Base-by-base conservation (phyloP, 768 basidiomycete species). In the Mycena epipterygia region DNA sequence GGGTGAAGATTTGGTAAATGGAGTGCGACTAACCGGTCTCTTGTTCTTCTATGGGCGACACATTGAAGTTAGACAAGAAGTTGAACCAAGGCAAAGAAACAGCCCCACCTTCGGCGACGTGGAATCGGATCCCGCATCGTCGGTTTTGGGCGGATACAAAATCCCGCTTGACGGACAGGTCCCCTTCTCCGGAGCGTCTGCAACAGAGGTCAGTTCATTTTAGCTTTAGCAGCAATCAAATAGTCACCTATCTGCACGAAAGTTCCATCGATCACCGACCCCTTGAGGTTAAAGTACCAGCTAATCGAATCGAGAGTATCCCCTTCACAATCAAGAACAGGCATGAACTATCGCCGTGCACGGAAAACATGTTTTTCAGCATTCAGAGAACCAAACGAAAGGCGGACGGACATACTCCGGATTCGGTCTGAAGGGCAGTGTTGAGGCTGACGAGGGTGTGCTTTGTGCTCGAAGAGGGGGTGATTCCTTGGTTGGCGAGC, bases 221-320 rank as follows among this genome's bases (percentile, higher is more conserved):
- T 25, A 29, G 33, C 17, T 11, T 23, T 9, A 17, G 2, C 49
- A 53, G 41, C 49, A 39, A 29, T 35, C 4, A 7, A 44, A 29
- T 21, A 17, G 13, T 74, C 68, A 89, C 88, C 74, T 63, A 89
- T 89, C 9, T 83, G 80, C 39, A 84, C 74, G 71, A 90, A 90
- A 1, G 73, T 73, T 21, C 90, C 90, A 71, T 90, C 89, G 49
- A 89, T 80, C 14, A 86, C 71, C 5, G 88, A 89, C 48, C 90
- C 89, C 71, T 82, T 74, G 53, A 91, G 41, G 71, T 90, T 79
- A 81, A 88, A 90, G 76, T 90, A 91, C 82, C 84, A 90, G 48
- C 81, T 83, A 56, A 90, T 84, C 56, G 82, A 74, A 69, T 80
- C 83, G 61, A 90, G 69, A 52, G 52, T 78, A 19, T 72, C 72